phyloP scores from a whole-genome alignment of 305 asterid genomes.

The Petunia hybrid region DNA sequence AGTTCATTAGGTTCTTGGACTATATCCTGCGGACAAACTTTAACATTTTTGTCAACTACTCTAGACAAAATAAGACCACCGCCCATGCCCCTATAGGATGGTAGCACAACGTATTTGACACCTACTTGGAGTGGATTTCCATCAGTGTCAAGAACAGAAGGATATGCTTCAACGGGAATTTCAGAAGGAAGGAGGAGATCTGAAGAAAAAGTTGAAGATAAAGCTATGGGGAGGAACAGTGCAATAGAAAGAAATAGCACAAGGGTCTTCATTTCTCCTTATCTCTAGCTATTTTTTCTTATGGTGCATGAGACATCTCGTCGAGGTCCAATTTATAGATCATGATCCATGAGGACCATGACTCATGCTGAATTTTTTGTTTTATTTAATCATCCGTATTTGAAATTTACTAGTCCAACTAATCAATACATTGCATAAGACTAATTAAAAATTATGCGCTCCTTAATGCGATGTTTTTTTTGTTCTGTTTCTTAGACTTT shows the following conservation, averaged over 20 bases:
- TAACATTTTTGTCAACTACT: background rate
- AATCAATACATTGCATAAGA: too few relatives aligned
- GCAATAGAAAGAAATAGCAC: background rate
- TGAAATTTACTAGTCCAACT: background rate
- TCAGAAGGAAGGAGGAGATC: background rate
- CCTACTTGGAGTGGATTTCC: background rate
- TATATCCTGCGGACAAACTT: background rate
- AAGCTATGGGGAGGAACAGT: background rate
- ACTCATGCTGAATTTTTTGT: background rate
- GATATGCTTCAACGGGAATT: background rate
- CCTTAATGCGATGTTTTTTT: too few relatives aligned
- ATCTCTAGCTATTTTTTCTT: background rate
- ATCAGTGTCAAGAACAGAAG: background rate
- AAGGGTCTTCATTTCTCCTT: background rate
- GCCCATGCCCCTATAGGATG: background rate
- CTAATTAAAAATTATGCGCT: too few relatives aligned
- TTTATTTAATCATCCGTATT: too few relatives aligned
- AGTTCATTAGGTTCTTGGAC: background rate
- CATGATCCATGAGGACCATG: background rate
- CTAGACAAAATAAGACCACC: conserved; percentile 1
- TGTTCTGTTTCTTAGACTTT: too few relatives aligned
- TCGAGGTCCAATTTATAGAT: background rate
- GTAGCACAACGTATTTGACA: background rate
- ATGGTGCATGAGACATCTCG: background rate
- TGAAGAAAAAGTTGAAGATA: background rate